Base-by-base conservation (phyloP, 805 yeast genomes). In the Candida oleophila region DNA sequence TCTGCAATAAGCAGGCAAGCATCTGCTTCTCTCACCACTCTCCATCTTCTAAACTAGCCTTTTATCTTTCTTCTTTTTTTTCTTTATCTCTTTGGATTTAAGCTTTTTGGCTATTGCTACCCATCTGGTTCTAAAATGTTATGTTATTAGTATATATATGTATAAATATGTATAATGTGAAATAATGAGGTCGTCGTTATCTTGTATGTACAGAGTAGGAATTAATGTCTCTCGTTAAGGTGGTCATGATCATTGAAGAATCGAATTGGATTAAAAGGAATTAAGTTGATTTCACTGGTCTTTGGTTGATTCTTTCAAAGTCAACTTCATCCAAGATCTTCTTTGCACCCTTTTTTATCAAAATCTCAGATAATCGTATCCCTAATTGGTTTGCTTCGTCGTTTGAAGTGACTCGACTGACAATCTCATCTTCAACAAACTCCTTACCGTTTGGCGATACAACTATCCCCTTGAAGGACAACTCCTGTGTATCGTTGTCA, bases 361-460 rank as follows among this genome's bases (percentile, higher is more conserved):
- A 74, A 55, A 67, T 70, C 35, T 75, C 71, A 18, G 96, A 97
- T 52, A 94, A 71, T 38, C 72, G 69, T 42, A 71, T 70, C 46
- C 99, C 99, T 38, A 87, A 77, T 25, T 63, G 64, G 51, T 78
- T 84, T 16, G 97, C 86, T 52, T 89, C 96, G 18, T 69, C 64
- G 46, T 69, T 74, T 37, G 66, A 59, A 41, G 62, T 64, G 11
- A 82, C 81, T 34, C 43, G 52, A 34, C 44, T 65, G 28, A 52
- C 61, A 15, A 72, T 64, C 45, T 67, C 69, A 50, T 78, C 85
- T 59, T 87, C 87, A 14, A 90, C 90, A 30, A 68, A 73, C 50
- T 80, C 74, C 4, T 69, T 65, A 11, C 99, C 99, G 62, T 91
- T 96, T 8, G 91, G 91, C 50, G 86, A 80, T 28, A 90, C 86